Base-by-base conservation (phyloP, 805 yeast species). In the Babjeviella inositovora region DNA sequence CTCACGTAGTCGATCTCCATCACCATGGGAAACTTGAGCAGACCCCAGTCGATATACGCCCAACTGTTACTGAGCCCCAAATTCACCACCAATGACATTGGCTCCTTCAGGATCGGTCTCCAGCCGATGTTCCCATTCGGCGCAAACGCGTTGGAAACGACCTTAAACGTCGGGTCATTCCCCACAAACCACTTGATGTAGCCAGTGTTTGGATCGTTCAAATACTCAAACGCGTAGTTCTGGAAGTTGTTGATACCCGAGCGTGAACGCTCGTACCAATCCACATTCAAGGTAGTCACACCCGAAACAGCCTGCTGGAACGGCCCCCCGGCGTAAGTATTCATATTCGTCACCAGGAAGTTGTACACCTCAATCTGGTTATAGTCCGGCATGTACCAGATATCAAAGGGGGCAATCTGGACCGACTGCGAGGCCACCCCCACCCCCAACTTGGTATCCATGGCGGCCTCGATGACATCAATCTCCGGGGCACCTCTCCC, bases 401-500 rank as follows among this genome's bases (percentile, higher is more conserved):
- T 49, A 36, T 62, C 68, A 37, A 45, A 47, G 1, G 69, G 70
- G 6, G 70, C 70, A 29, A 62, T 40, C 39, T 62, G 68, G 28
- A 54, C 43, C 1, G 69, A 57, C 31, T 61, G 70, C 1, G 67
- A 57, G 3, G 54, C 67, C 15, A 57, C 47, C 17, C 68, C 68
- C 23, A 43, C 31, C 13, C 29, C 25, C 8, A 36, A 21, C 15
- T 26, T 38, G 9, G 50, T 38, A 21, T 51, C 50, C 14, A 46
- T 37, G 20, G 54, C 60, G 27, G 54, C 67, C 45, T 62, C 69
- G 13, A 62, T 31, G 13, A 54, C 50, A 46, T 62, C 69, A 29
- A 62, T 56, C 39, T 57, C 65, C 6, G 65, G 62, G 1, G 64
- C 64, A 11, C 67, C 66, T 32, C 67, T 45, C 5, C 67, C 67